These are phyloP conservation scores for Boletus reticulatus DNA, from an alignment of 768 basidiomycete genomes.

Conservation along the genomic window DNA sequence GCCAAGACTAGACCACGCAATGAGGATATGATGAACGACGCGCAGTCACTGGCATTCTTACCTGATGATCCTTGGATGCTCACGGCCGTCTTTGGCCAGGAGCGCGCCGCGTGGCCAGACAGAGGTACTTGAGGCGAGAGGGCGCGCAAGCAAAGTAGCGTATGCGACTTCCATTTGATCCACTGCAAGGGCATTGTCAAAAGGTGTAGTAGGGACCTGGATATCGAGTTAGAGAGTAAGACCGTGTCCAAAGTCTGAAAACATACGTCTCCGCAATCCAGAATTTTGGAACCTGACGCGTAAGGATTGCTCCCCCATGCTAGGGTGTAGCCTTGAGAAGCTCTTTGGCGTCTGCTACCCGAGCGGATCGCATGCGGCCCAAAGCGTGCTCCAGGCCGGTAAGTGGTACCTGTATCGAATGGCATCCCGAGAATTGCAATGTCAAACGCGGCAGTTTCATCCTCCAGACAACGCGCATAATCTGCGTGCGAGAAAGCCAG, in stretches of 20 bases:
- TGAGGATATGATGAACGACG: not conserved
- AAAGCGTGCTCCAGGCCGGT: conserved; percentile 73
- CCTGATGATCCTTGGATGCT: conserved; percentile 77
- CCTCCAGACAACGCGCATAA: conserved; percentile 38
- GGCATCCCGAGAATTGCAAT: conserved; percentile 81
- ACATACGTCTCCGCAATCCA: conserved; percentile 83
- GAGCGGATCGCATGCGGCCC: conserved; percentile 84
- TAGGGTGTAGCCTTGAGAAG: conserved; percentile 61
- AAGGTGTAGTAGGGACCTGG: conserved; percentile 74
- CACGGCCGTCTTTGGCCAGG: conserved; percentile 54
- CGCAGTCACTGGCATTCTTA: conserved; percentile 13
- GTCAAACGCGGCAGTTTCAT: conserved; percentile 33
- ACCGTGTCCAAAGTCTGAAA: not conserved
- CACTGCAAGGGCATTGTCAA: conserved; percentile 79
- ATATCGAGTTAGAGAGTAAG: not conserved
- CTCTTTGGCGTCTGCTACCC: conserved; percentile 66
- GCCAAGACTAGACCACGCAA: conserved; percentile 44
- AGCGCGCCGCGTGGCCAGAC: conserved; percentile 26
- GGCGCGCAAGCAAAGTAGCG: conserved; percentile 64
- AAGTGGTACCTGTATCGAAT: conserved; percentile 65
- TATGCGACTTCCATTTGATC: conserved; percentile 90
- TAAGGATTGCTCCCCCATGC: conserved; percentile 75
- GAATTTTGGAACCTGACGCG: conserved; percentile 48
- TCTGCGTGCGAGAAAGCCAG: conserved; percentile 82
- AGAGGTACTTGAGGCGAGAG: conserved; percentile 32